These are phyloP conservation scores for Lepidium africanum DNA, from an alignment of 345 rosid genomes.

Conservation along the genomic window DNA sequence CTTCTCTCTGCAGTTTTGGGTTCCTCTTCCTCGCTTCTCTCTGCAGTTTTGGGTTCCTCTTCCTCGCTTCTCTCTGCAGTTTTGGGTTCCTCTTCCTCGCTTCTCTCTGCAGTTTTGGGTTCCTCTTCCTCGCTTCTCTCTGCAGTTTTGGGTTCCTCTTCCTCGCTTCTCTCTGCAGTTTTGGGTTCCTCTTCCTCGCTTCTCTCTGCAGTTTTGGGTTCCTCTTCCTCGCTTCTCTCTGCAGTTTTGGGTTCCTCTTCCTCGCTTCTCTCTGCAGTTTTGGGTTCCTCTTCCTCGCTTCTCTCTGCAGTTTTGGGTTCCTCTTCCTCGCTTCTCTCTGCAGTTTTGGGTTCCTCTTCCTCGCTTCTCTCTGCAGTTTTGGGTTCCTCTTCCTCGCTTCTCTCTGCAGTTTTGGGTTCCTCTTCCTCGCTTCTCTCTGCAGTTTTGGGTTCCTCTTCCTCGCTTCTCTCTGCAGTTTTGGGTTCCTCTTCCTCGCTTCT, in stretches of 20 bases:
- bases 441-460: conserved; percentile 20
- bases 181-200: conserved; percentile 24
- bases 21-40: conserved; percentile 21
- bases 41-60: no score
- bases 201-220: conserved; percentile 24
- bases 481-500: conserved; percentile 21
- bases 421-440: conserved; percentile 9
- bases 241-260: conserved; percentile 25
- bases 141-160: no score
- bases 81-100: no score
- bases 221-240: conserved; percentile 26
- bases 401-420: no score
- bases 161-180: conserved; percentile 11
- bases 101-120: conserved; percentile 19
- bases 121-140: no score
- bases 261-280: conserved; percentile 18
- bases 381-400: no score
- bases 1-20: conserved; percentile 27
- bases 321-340: conserved; percentile 9
- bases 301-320: no score
- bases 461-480: conserved; percentile 25
- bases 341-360: conserved; percentile 20
- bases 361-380: conserved; percentile 23
- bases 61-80: no score
- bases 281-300: background rate